These are phyloP conservation scores for Viridothelium virens DNA, from an alignment of 495 filamentous ascomycete genomes.

Conservation along the genomic window DNA sequence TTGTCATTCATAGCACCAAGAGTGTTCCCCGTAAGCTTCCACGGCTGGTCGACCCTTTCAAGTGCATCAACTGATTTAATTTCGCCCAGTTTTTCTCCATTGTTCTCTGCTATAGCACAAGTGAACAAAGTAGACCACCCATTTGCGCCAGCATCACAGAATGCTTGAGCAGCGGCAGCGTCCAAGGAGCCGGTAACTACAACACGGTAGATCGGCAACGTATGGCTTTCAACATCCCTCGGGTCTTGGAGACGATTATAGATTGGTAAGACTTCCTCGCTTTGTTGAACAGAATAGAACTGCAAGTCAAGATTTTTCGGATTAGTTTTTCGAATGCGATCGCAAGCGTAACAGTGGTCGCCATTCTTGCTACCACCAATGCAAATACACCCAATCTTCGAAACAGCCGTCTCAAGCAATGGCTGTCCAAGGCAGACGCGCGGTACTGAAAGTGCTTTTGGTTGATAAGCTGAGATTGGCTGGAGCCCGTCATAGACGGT, in stretches of 20 bases:
- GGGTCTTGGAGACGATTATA: not conserved
- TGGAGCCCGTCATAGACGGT: not conserved
- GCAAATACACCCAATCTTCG: not conserved
- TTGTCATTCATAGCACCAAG: not conserved
- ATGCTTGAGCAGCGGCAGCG: constrained; percentile 14
- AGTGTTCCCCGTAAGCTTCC: not conserved
- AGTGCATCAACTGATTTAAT: not conserved
- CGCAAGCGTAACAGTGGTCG: not conserved
- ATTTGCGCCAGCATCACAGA: constrained; percentile 15
- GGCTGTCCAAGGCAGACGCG: constrained; percentile 2
- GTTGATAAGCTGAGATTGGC: not conserved
- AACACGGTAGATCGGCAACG: constrained; percentile 1
- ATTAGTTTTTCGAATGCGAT: not conserved
- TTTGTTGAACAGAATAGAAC: not conserved
- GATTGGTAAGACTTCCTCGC: not conserved
- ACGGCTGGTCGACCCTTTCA: not conserved
- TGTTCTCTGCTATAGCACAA: constrained; percentile 6
- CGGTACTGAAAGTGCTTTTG: not conserved
- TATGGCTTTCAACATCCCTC: not conserved
- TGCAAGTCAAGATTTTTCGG: not conserved
- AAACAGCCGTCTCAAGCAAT: not conserved
- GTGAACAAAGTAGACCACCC: constrained; percentile 15
- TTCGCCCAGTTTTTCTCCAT: not conserved
- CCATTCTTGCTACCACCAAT: not conserved
- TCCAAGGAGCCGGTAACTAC: constrained; percentile 4